Percentiles rank a stretch among this genome's conserved stretches.
Conservation (phyloP, 495 filamentous ascomycete species). For the Staphylotrichum longicolle region DNA sequence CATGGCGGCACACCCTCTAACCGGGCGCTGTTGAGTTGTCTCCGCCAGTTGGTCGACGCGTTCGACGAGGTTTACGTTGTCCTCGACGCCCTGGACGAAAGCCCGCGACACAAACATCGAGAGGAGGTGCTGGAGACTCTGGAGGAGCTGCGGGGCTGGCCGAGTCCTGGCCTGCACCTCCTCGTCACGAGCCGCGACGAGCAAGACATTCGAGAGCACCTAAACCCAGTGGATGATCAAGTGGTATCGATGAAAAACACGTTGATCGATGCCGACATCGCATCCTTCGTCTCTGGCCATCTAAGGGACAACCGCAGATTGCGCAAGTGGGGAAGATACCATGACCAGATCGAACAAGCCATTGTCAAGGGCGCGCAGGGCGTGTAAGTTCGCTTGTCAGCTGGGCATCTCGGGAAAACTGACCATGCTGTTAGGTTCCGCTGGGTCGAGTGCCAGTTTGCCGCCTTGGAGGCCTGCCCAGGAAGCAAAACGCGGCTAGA, state of each 20-base stretch:
- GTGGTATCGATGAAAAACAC: not conserved
- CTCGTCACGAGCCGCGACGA: conserved; percentile 6
- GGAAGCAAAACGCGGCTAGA: conserved; percentile 11
- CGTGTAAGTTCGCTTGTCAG: not conserved
- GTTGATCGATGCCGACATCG: conserved; percentile 8
- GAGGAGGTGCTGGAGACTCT: not conserved
- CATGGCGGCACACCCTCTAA: conserved; percentile 1
- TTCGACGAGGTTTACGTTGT: conserved; percentile 13
- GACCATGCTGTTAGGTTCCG: not conserved
- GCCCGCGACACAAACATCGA: conserved; percentile 9
- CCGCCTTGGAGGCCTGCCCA: conserved; percentile 1
- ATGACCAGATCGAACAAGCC: conserved; percentile 6
- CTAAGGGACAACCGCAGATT: conserved; percentile 4
- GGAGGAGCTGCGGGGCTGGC: conserved; percentile 7
- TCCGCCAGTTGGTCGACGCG: not conserved
- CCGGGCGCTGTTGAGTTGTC: not conserved
- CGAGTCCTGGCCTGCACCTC: conserved; percentile 10
- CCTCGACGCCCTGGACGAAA: conserved; percentile 12
- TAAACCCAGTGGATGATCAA: not conserved
- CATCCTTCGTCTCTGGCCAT: conserved; percentile 19
- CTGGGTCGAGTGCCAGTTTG: conserved; percentile 17
- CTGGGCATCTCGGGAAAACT: too few relatives aligned
- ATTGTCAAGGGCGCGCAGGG: conserved; percentile 1
- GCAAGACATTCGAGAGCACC: conserved; percentile 4
- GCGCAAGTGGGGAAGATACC: not conserved